phyloP scores from a whole-genome alignment of 2,329 filamentous ascomycete genomes.

The Sporothrix euskadiensis region DNA sequence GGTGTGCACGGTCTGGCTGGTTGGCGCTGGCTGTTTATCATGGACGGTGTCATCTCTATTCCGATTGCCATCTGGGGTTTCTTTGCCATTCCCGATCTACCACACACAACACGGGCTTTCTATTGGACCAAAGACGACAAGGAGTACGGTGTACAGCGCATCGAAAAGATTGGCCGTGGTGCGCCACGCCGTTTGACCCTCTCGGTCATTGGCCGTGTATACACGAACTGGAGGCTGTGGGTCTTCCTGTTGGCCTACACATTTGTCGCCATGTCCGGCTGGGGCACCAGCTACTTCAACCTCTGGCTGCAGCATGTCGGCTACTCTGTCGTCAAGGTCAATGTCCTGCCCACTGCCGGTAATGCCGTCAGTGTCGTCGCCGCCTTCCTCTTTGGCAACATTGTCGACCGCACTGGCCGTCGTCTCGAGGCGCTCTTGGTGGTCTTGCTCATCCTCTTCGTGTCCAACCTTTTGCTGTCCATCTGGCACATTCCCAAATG shows the following conservation, averaged over 20 bases:
- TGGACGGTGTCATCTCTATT: slow-evolving; percentile 40
- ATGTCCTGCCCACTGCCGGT: slow-evolving; percentile 51
- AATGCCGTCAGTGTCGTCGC: slow-evolving; percentile 50
- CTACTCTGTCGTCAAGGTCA: slow-evolving; percentile 51
- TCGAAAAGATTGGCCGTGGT: slow-evolving; percentile 34
- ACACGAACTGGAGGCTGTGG: slow-evolving; percentile 88
- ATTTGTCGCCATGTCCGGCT: slow-evolving; percentile 28
- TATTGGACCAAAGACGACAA: slow-evolving; percentile 31
- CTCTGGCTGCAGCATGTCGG: slow-evolving; percentile 53
- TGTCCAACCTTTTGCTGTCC: slow-evolving; percentile 34
- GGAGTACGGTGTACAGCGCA: slow-evolving; percentile 33
- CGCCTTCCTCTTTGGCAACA: slow-evolving; percentile 42
- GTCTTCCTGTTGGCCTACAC: slow-evolving; percentile 61
- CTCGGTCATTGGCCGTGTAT: slow-evolving; percentile 66
- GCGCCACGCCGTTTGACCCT: slow-evolving; percentile 48
- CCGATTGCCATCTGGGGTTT: slow-evolving; percentile 35
- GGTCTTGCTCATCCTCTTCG: slow-evolving; percentile 29
- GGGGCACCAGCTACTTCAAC: slow-evolving; percentile 48
- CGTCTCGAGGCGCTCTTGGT: slow-evolving; percentile 30
- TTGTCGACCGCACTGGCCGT: slow-evolving; percentile 33
- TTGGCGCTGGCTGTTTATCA: slow-evolving; percentile 46
- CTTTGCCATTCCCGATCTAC: slow-evolving; percentile 34
- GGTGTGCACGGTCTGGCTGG: slow-evolving; percentile 43
- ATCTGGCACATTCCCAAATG: slow-evolving; percentile 34
- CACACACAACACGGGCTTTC: slow-evolving; percentile 28